phyloP scores from a whole-genome alignment of 257 asterid species.

The Fraxinus anomala region DNA sequence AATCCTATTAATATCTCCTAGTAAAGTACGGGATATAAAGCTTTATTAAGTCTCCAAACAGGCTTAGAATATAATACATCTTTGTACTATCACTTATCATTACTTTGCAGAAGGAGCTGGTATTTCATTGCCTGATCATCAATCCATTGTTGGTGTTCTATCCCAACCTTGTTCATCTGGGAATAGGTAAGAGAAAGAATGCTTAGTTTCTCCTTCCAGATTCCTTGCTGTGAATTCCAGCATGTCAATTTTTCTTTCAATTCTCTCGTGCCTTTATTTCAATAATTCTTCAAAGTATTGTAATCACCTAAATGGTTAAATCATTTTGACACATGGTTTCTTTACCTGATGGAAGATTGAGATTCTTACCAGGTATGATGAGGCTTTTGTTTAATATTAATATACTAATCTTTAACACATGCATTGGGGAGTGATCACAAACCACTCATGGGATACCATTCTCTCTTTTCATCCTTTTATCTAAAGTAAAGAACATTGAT shows the following conservation, averaged over 20 bases:
- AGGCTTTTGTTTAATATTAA: slow-evolving; percentile 18
- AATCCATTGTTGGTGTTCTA: slow-evolving; percentile 82
- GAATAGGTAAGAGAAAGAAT: slow-evolving; percentile 59
- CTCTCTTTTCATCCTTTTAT: neutral
- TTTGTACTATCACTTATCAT: slow-evolving; percentile 4
- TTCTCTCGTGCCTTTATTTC: slow-evolving; percentile 4
- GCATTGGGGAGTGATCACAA: neutral
- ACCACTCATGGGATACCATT: neutral
- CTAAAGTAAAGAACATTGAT: neutral
- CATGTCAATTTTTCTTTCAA: neutral
- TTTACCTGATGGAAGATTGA: neutral
- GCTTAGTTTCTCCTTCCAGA: slow-evolving; percentile 19
- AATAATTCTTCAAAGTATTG: neutral
- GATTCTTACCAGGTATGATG: slow-evolving; percentile 12
- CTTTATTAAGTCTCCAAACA: slow-evolving; percentile 17
- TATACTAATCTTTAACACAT: neutral
- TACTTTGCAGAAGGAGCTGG: slow-evolving; percentile 73
- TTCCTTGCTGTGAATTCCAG: slow-evolving; percentile 18
- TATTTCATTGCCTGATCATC: slow-evolving; percentile 60
- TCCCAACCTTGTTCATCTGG: slow-evolving; percentile 81
- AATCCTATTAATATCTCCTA: neutral
- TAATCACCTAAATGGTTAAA: neutral
- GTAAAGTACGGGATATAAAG: neutral
- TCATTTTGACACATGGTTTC: neutral
- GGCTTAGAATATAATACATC: slow-evolving; percentile 8